phyloP scores from a whole-genome alignment of 139 green algal genomes.

The Desmodesmus armatus region DNA sequence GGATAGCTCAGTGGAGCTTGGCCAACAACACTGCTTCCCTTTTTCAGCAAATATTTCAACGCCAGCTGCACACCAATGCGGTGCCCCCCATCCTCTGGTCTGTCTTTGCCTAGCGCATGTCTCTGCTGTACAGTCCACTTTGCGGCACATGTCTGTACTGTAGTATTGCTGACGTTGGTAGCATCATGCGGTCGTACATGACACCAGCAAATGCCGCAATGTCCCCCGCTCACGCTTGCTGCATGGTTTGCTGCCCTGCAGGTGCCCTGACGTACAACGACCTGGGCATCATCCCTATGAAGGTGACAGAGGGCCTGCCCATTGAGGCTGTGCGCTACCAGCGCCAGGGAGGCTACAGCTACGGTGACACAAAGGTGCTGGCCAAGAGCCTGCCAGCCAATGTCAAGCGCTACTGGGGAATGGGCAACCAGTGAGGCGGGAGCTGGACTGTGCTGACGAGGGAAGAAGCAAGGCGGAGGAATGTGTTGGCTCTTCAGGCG shows the following conservation, averaged over 20 bases:
- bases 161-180: no score
- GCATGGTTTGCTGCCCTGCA: not conserved
- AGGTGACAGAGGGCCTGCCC: conserved; percentile 76
- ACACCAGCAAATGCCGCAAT: no score
- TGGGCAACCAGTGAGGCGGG: no score
- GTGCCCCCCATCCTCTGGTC: no score
- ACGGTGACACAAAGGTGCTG: conserved; percentile 42
- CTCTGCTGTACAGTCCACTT: not conserved
- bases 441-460: no score
- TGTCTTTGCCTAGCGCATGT: not conserved
- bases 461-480: no score
- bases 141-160: no score
- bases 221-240: not conserved
- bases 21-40: no score
- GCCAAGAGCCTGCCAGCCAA: conserved; percentile 39
- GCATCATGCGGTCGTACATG: not conserved
- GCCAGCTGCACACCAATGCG: no score
- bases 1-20: no score
- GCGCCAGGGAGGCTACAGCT: conserved; percentile 75
- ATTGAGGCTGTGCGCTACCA: conserved; percentile 86
- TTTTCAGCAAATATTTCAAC: no score
- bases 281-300: conserved; percentile 69
- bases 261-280: conserved; percentile 67
- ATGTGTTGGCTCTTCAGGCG: no score
- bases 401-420: conserved; percentile 50